Base-by-base conservation (phyloP, 139 green algal species). In the Closterium sp. region DNA sequence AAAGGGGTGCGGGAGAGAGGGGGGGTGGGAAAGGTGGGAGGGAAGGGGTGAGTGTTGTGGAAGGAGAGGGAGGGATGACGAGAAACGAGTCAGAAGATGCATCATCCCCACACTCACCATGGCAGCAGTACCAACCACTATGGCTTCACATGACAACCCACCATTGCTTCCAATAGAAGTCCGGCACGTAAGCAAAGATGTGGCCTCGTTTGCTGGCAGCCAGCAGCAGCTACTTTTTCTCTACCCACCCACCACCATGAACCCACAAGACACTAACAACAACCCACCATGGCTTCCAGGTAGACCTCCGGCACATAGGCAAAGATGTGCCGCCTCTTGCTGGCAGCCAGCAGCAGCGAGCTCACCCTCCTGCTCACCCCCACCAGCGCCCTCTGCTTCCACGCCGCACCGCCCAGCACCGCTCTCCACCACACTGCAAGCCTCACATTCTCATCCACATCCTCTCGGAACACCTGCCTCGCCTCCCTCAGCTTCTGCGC, bases 261-360 rank as follows among this genome's bases (percentile, higher is more conserved):
- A 10, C 34, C 6, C 34, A 42, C 34, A 42, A 42, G 34, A 42
- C 34, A 42, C 4, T 42, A 42, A 42, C 34, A 42, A 6, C 34
- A 42, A 42, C 34, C 4, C 50, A 70, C 50, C 50, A 70, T 70
- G 10, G 93, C 85, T 84, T 97, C 96, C 32, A 97, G 13, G 87
- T 97, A 97, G 9, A 96, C 92, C 91, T 98, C 97, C 0, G 97
- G 95, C 24, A 96, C 94, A 85, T 95, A 97, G n/a, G 30, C 91
- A 24, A 95, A 93, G 62, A 95, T 29, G 31, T 30, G 31, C 4
- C 70, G 34, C 6, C 93, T 50, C 88, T 91, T 92, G 92, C 92
- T 95, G 31, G 91, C 70, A 24, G 94, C 90, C 70, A 89, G 86
- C 73, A 96, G 85, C 93, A 96, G 86, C 94, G 79, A 93, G 89